Evolutionary conservation across 1,284 basidiomycete species (phyloP).

Genomic region (Trichosporon faecale): DNA sequence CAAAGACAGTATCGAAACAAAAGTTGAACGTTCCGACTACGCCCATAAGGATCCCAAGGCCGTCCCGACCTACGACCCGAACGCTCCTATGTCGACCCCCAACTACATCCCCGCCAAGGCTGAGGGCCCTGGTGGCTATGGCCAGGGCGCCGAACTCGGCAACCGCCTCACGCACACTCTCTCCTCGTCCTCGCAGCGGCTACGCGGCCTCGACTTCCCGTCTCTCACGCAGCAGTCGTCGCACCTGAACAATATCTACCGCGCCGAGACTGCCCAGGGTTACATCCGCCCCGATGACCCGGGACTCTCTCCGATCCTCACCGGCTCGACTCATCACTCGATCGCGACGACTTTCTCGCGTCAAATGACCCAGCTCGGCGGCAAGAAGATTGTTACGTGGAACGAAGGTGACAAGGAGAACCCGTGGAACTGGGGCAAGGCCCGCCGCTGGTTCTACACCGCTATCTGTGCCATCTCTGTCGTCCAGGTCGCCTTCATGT

Average conservation of each 20-base stretch:
- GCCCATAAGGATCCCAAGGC: neutral
- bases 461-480: slow-evolving; percentile 31
- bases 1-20: slow-evolving; percentile 2
- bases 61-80: slow-evolving; percentile 5
- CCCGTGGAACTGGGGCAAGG: slow-evolving; percentile 35
- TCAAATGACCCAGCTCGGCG: slow-evolving; percentile 26
- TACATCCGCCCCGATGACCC: slow-evolving; percentile 34
- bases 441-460: slow-evolving; percentile 36
- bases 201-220: slow-evolving; percentile 36
- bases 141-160: neutral
- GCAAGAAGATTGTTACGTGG: slow-evolving; percentile 41
- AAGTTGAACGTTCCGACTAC: neutral
- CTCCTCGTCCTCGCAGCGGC: slow-evolving; percentile 5
- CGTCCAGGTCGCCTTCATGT: slow-evolving; percentile 37
- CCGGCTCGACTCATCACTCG: slow-evolving; percentile 12
- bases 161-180: slow-evolving; percentile 13
- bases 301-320: slow-evolving; percentile 27
- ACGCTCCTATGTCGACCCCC: neutral
- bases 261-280: slow-evolving; percentile 32
- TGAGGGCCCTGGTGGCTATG: slow-evolving; percentile 1
- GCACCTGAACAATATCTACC: slow-evolving; percentile 28
- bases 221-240: slow-evolving; percentile 29
- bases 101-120: slow-evolving; percentile 4
- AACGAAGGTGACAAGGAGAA: slow-evolving; percentile 32
- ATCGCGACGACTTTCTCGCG: slow-evolving; percentile 22